These are phyloP conservation scores for Corchorus olitorius DNA, from an alignment of 345 rosid species.

Conservation along the genomic window DNA sequence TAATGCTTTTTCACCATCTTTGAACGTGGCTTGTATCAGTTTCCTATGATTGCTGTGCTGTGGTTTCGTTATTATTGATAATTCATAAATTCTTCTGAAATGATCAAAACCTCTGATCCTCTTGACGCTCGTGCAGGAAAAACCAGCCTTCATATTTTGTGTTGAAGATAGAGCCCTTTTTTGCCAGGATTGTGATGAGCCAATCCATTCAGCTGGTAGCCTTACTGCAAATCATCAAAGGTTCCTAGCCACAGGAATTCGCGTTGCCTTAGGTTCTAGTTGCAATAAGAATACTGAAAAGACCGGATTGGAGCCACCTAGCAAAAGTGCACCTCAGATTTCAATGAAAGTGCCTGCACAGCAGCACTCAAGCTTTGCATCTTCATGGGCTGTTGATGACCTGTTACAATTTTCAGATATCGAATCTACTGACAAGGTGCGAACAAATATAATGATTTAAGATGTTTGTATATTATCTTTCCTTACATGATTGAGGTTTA, in stretches of 20 bases:
- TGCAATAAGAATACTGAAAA: constrained; percentile 49
- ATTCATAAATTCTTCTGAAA: neutral
- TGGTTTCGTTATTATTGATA: neutral
- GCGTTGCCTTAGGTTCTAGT: constrained; percentile 70
- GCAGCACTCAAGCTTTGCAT: constrained; percentile 41
- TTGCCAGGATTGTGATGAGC: constrained; percentile 83
- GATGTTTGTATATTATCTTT: neutral
- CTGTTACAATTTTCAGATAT: constrained; percentile 70
- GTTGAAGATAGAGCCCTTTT: constrained; percentile 96
- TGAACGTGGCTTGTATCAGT: neutral
- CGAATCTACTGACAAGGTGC: constrained; percentile 73
- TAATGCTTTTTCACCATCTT: neutral
- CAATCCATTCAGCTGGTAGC: constrained; percentile 72
- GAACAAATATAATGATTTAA: neutral
- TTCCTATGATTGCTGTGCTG: neutral
- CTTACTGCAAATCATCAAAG: constrained; percentile 91
- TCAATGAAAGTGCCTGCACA: constrained; percentile 44
- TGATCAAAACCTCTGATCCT: neutral
- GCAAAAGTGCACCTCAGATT: constrained; percentile 43
- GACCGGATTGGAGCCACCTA: constrained; percentile 65
- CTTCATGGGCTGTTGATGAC: constrained; percentile 82
- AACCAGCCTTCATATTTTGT: constrained; percentile 93
- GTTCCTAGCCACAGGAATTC: constrained; percentile 88
- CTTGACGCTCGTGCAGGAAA: constrained; percentile 53
- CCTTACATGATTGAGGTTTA: neutral